Evolutionary conservation across 805 yeast species (phyloP), one percentile per base, ranked within the genome.

Genomic region (Suhomyces tanzawaensis): DNA sequence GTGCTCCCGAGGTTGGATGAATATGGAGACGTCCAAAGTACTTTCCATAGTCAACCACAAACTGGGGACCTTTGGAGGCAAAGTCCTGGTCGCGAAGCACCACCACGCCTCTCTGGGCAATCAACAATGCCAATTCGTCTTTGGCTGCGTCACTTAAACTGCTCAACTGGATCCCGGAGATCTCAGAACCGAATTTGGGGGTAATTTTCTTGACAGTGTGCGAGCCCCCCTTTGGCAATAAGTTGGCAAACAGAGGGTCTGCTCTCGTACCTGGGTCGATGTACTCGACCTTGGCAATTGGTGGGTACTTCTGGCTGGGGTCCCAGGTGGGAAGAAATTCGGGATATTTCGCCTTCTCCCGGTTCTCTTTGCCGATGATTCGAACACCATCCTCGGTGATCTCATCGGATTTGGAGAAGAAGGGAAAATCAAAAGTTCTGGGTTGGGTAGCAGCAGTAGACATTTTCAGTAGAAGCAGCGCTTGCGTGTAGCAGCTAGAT

Each of bases 1-100:
- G 88, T 9, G 85, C 79, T 12, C 89, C 88, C 5, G 85, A 77
- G 11, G 85, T 79, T 30, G 86, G 86, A 51, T 84, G 90, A 41
- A 81, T 70, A 55, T 84, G 89, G 41, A 79, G 69, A 18, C 80
- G 80, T 19, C 91, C 90, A 56, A 79, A 84, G 55, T 82, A 75
- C 29, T 58, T 64, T 32, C 82, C 86, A 59, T 68, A 80, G 29
- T 81, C 69, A n/a, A 67, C 73, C 29, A 58, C 73, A 46, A 67
- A 72, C 29, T 64, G 63, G 3, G 79, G 75, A 3, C 82, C 77
- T 14, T 32, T 29, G 4, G 37, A 29, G 17, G 39, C 56, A 37
- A 60, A 57, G 47, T 62, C 60, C 41, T 62, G 69, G 44, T 62
- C 48, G 14, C 64, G 34, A 41, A 62, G 60, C 4, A 60, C 57